Base-by-base conservation (phyloP, 371 early-diverging fungal species). In the Rhizomucor miehei region DNA sequence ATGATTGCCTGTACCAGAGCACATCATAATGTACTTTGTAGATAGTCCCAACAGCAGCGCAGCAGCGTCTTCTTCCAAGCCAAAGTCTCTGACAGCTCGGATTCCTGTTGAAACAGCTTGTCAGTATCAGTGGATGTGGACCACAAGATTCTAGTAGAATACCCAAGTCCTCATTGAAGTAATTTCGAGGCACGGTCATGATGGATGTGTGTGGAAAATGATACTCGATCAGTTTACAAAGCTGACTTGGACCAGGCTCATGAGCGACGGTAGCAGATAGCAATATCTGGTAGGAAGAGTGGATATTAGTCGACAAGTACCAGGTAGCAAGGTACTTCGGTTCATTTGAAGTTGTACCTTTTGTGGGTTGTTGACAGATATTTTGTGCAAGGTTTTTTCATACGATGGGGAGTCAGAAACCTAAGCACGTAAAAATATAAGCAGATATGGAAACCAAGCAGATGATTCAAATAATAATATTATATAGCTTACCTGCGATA, bases 361-460 rank as follows among this genome's bases (percentile, higher is more conserved):
- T 13, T 60, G 55, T 3, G 90, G 89, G 25, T 82, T 66, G 43
- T 82, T 70, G 6, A 87, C 35, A 56, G 71, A 68, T 9, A 89
- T 71, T 44, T 80, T 79, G 44, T 88, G 86, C 19, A 89, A 51
- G 0, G 88, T 85, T 50, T 77, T 73, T 25, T 69, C 57, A 57
- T 85, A 88, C 0, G 82, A 80, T 48, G 73, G 84, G 4, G 81
- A 73, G 54, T 90, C 90, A n/a, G 82, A 75, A 50, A 85, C 70
- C 88, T 89, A 60, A n/a, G n/a, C n/a, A n/a, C n/a, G n/a, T n/a
- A n/a, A n/a, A n/a, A n/a, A n/a, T n/a, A 8, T 29, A 29, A 44
- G 11, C 1, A 44, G 12, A 36, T 16, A 29, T 13, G 9, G 11
- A 48, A 12, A 9, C 13, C 14, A 35, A 36, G 25, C 3, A 14